Conservation (phyloP, 352 stramenopile species). For the Globisporangium okanoganense region DNA sequence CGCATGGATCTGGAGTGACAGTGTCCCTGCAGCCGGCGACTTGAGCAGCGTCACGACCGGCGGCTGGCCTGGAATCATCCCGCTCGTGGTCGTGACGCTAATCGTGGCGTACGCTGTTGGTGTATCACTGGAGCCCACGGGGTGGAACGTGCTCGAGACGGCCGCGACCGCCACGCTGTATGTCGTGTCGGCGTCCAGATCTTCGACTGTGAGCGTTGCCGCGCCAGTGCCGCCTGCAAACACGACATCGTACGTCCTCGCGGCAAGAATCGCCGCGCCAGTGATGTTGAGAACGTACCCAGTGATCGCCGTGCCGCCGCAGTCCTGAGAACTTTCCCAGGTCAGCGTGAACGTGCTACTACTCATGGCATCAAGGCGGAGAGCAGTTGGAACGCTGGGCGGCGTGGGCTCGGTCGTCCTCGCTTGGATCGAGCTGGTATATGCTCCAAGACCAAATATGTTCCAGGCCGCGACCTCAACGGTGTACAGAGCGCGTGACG, state of each 20-base stretch:
- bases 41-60: conserved; percentile 17
- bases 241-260: background rate
- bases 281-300: conserved; percentile 21
- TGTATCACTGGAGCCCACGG: background rate
- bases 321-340: conserved; percentile 37
- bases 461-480: conserved; percentile 51
- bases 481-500: conserved; percentile 24
- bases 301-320: conserved; percentile 28
- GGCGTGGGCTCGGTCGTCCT: conserved; percentile 29
- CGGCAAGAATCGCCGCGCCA: background rate
- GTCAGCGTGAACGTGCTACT: conserved; percentile 23
- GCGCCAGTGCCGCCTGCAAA: background rate
- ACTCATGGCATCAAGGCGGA: conserved; percentile 5
- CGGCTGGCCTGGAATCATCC: conserved; percentile 17
- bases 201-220: conserved; percentile 15
- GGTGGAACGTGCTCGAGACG: conserved; percentile 21
- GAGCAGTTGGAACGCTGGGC: conserved; percentile 22
- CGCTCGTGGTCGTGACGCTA: conserved; percentile 18
- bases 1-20: conserved; percentile 29
- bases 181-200: conserved; percentile 28
- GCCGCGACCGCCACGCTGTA: conserved; percentile 33
- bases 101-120: conserved; percentile 6
- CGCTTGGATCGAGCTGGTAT: conserved; percentile 17
- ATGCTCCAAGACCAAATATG: conserved; percentile 34
- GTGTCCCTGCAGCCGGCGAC: conserved; percentile 25